Conservation (phyloP, 495 filamentous ascomycete genomes). For the Neurospora pannonica region DNA sequence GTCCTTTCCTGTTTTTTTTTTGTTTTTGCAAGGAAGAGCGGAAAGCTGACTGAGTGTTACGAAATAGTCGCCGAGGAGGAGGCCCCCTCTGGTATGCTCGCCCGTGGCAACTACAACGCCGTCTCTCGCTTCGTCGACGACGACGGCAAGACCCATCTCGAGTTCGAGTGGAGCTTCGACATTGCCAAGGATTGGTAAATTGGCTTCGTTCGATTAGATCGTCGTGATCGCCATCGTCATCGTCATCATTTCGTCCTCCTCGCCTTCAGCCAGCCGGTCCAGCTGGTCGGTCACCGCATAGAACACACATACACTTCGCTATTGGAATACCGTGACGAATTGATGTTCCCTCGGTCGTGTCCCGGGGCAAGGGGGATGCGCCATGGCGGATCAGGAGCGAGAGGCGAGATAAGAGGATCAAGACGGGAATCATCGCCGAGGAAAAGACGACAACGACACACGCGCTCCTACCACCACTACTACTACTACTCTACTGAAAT, state of each 20-base stretch:
- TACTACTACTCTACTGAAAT: too few relatives aligned
- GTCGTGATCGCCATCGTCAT: not conserved
- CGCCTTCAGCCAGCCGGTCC: not conserved
- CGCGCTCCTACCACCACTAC: too few relatives aligned
- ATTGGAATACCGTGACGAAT: not conserved
- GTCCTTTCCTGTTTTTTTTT: too few relatives aligned
- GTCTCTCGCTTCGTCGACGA: conserved; percentile 85
- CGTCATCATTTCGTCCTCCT: not conserved
- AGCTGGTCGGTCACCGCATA: not conserved
- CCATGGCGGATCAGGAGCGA: not conserved
- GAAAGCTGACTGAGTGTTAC: not conserved
- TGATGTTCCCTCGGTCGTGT: not conserved
- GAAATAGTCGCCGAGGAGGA: conserved; percentile 72
- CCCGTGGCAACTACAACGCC: conserved; percentile 77
- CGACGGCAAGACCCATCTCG: conserved; percentile 73
- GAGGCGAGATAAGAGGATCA: not conserved
- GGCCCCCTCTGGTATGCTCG: conserved; percentile 81
- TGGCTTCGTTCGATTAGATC: not conserved
- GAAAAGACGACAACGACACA: not conserved
- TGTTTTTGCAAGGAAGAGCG: too few relatives aligned
- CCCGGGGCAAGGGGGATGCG: not conserved
- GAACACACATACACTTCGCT: not conserved
- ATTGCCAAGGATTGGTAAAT: conserved; percentile 87
- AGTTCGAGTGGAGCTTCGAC: conserved; percentile 90
- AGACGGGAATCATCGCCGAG: not conserved